These are phyloP conservation scores for Tephrocybe sp. DNA, from an alignment of 768 basidiomycete species.

Conservation along the genomic window DNA sequence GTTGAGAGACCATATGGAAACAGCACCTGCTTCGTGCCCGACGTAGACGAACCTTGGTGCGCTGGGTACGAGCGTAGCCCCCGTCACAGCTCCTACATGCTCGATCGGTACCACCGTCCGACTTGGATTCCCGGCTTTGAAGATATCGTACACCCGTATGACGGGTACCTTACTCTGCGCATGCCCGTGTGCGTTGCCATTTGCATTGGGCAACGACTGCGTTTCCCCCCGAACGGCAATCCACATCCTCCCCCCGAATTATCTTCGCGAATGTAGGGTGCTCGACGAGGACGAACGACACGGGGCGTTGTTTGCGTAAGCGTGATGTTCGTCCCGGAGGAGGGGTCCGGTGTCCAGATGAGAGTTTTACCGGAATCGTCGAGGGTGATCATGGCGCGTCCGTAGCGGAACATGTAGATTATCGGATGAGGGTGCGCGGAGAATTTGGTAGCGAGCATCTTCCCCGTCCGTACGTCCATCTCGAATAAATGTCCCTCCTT, in stretches of 20 bases:
- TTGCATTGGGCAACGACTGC: conserved; percentile 32
- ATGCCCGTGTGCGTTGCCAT: conserved; percentile 52
- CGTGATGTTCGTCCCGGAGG: conserved; percentile 40
- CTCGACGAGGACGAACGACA: conserved; percentile 68
- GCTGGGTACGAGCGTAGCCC: conserved; percentile 72
- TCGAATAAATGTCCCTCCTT: conserved; percentile 88
- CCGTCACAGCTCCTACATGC: conserved; percentile 78
- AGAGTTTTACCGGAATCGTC: conserved; percentile 86
- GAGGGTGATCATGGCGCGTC: conserved; percentile 68
- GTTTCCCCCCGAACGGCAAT: conserved; percentile 61
- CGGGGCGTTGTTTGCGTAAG: conserved; percentile 50
- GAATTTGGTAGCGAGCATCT: conserved; percentile 53
- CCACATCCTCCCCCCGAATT: conserved; percentile 79
- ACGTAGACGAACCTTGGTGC: conserved; percentile 70
- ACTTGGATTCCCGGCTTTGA: conserved; percentile 53
- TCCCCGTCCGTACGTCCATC: conserved; percentile 66
- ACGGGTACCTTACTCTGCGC: conserved; percentile 57
- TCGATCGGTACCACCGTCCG: conserved; percentile 60
- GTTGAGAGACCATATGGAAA: conserved; percentile 75
- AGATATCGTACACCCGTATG: conserved; percentile 78
- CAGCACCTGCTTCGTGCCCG: conserved; percentile 88
- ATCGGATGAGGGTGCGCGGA: conserved; percentile 66
- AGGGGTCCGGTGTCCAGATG: conserved; percentile 57
- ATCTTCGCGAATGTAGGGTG: conserved; percentile 79
- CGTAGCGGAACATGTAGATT: conserved; percentile 71